A percentile compares a stretch with the other conserved stretches of the same genome.
Evolutionary conservation across 352 stramenopile species (phyloP).

Genomic region (Globisporangium camurandrum): DNA sequence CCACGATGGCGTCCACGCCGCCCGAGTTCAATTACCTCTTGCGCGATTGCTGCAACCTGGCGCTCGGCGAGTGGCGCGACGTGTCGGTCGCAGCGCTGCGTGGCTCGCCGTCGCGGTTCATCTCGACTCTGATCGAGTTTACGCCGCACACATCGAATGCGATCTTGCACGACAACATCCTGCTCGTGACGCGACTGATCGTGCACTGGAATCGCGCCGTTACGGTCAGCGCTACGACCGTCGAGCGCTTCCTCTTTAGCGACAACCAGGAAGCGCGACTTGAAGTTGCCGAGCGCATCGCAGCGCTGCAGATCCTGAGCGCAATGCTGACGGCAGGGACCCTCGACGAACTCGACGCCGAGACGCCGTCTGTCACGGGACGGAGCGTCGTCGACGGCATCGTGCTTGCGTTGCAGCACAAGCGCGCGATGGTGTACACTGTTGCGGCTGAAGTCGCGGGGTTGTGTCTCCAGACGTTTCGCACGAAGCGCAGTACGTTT

Average conservation of each 20-base stretch:
- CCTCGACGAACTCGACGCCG: conserved; percentile 16
- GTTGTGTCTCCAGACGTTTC: conserved; percentile 19
- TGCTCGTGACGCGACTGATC: conserved; percentile 48
- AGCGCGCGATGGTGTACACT: conserved; percentile 36
- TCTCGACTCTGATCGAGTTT: conserved; percentile 48
- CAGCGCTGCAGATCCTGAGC: conserved; percentile 57
- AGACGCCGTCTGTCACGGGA: conserved; percentile 9
- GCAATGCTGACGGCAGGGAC: conserved; percentile 34
- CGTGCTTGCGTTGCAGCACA: conserved; percentile 38
- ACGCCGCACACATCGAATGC: conserved; percentile 40
- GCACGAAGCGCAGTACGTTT: conserved; percentile 14
- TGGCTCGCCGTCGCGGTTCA: conserved; percentile 30
- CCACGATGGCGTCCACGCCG: conserved; percentile 13
- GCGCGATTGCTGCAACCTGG: conserved; percentile 58
- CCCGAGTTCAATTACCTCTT: conserved; percentile 73
- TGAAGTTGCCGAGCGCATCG: conserved; percentile 36
- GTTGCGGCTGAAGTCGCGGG: conserved; percentile 64
- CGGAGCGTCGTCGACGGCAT: conserved; percentile 43
- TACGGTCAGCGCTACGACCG: conserved; percentile 24
- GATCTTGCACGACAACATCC: conserved; percentile 64
- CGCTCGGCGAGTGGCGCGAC: conserved; percentile 46
- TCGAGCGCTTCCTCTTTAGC: conserved; percentile 31
- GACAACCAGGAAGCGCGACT: conserved; percentile 24
- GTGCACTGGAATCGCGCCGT: conserved; percentile 41
- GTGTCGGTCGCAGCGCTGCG: conserved; percentile 14